A percentile compares a stretch with the other conserved stretches of the same genome.
Evolutionary conservation across 1,284 basidiomycete genomes (phyloP).

Genomic region (Phlebopus sp.): DNA sequence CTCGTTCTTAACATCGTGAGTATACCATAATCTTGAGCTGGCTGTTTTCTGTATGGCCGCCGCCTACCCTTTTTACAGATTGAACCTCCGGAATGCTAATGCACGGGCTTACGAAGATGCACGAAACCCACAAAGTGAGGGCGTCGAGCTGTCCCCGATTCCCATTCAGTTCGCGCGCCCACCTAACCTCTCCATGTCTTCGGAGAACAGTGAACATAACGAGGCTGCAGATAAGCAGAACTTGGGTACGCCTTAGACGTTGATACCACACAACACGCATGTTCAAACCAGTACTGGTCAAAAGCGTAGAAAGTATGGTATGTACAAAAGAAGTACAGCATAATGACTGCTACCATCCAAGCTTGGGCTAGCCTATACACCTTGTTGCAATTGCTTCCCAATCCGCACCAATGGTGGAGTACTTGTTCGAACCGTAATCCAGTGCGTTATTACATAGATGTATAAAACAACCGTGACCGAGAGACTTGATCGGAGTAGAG

Average conservation of each 20-base stretch:
- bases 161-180: conserved; percentile 2
- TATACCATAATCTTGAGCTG: neutral
- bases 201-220: neutral
- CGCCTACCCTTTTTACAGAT: neutral
- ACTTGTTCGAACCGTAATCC: conserved; percentile 8
- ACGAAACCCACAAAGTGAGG: neutral
- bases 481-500: neutral
- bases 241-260: neutral
- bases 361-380: neutral
- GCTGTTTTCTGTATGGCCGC: too few relatives aligned
- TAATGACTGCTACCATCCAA: too few relatives aligned
- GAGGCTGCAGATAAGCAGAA: neutral
- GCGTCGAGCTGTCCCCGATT: neutral
- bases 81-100: conserved; percentile 4
- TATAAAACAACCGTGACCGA: conserved; percentile 17
- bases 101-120: neutral
- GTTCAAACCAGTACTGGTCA: too few relatives aligned
- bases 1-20: too few relatives aligned
- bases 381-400: neutral
- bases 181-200: neutral
- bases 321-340: too few relatives aligned
- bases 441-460: conserved; percentile 28
- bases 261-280: neutral
- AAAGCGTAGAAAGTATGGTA: too few relatives aligned
- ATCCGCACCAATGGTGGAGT: neutral